These are phyloP conservation scores for Aleurites moluccanus DNA, from an alignment of 441 rosid genomes.

Conservation along the genomic window DNA sequence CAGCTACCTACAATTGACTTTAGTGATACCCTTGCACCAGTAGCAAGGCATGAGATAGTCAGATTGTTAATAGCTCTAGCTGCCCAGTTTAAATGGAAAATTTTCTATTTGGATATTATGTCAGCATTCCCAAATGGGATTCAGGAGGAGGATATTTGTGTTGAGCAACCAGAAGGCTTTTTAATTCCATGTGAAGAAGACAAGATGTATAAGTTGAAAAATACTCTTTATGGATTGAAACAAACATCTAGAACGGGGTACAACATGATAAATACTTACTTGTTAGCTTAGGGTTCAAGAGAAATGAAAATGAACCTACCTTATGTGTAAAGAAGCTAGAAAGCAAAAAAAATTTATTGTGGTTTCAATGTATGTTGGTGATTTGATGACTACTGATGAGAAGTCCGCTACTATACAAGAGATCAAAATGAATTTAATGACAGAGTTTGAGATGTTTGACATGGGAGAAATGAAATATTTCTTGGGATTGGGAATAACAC, in stretches of 20 bases:
- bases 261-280: neutral
- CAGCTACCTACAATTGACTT: too few species aligned
- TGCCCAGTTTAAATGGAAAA: neutral
- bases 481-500: neutral
- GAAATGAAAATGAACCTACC: neutral
- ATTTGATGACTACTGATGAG: neutral
- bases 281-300: neutral
- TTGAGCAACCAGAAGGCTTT: neutral
- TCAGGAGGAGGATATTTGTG: neutral
- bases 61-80: neutral
- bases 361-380: neutral
- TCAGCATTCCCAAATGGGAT: neutral
- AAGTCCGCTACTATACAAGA: rapidly evolving
- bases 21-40: neutral
- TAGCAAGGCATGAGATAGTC: neutral
- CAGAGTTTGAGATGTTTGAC: conserved; percentile 15
- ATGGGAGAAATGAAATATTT: neutral
- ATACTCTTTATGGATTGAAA: neutral
- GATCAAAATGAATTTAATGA: neutral
- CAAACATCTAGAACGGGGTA: neutral
- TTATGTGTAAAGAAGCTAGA: rapidly evolving
- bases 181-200: neutral
- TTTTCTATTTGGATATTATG: neutral
- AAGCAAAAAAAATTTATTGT: neutral
- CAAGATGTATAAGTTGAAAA: neutral